A percentile compares a stretch with the other conserved stretches of the same genome.
Evolutionary conservation across 805 yeast genomes (phyloP).

Genomic region (Brettanomyces anomalus): DNA sequence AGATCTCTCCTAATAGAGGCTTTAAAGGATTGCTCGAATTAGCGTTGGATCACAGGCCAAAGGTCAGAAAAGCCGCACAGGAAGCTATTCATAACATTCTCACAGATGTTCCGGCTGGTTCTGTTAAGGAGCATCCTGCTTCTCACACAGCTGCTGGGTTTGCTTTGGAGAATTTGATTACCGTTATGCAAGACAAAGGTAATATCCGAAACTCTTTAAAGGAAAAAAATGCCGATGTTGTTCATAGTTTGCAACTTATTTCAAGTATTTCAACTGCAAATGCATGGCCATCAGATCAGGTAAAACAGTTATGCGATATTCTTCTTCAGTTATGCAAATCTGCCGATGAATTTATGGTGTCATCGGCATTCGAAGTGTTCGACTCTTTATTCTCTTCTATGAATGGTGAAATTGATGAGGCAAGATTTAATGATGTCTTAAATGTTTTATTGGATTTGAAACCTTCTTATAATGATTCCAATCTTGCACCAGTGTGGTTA

Average conservation of each 20-base stretch:
- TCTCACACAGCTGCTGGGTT: slow-evolving; percentile 60
- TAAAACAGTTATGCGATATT: slow-evolving; percentile 67
- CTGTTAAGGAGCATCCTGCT: slow-evolving; percentile 71
- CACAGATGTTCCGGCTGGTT: slow-evolving; percentile 63
- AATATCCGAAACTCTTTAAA: slow-evolving; percentile 27
- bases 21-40: slow-evolving; percentile 68
- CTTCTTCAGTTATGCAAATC: slow-evolving; percentile 70
- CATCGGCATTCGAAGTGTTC: slow-evolving; percentile 75
- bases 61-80: slow-evolving; percentile 89
- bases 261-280: slow-evolving; percentile 59
- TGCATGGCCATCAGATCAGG: slow-evolving; percentile 71
- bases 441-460: slow-evolving; percentile 68
- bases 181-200: slow-evolving; percentile 28
- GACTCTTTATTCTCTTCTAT: slow-evolving; percentile 68
- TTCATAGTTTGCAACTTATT: slow-evolving; percentile 74
- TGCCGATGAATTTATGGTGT: slow-evolving; percentile 76
- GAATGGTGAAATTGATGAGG: slow-evolving; percentile 43
- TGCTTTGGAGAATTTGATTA: slow-evolving; percentile 46
- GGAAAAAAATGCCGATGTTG: slow-evolving; percentile 48
- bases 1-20: slow-evolving; percentile 72
- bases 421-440: slow-evolving; percentile 54
- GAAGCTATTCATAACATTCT: slow-evolving; percentile 72
- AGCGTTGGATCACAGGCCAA: slow-evolving; percentile 84
- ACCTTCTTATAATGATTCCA: slow-evolving; percentile 76
- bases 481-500: slow-evolving; percentile 89